phyloP scores from a whole-genome alignment of 768 basidiomycete genomes.

The Lanmaoa rubissima region DNA sequence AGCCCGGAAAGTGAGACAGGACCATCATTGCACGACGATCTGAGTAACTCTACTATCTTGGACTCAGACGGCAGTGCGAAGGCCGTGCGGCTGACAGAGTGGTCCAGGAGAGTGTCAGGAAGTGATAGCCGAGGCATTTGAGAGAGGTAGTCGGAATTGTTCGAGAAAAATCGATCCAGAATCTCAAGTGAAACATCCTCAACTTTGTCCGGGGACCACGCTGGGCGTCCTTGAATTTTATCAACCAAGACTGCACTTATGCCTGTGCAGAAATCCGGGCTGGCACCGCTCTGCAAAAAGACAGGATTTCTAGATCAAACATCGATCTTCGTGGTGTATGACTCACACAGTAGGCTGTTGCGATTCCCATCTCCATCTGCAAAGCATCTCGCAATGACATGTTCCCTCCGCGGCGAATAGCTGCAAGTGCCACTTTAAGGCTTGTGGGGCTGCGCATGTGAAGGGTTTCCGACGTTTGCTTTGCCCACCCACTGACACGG shows the following conservation, averaged over 20 bases:
- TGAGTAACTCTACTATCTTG: conserved; percentile 65
- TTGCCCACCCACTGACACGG: conserved; percentile 70
- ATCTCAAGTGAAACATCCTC: conserved; percentile 60
- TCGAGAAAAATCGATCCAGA: conserved; percentile 64
- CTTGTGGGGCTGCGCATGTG: conserved; percentile 85
- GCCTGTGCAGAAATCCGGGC: conserved; percentile 81
- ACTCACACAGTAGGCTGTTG: conserved; percentile 87
- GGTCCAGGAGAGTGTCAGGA: conserved; percentile 33
- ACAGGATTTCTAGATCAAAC: conserved; percentile 13
- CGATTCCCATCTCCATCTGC: conserved; percentile 85
- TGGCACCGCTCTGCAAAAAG: conserved; percentile 60
- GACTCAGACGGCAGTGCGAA: conserved; percentile 76
- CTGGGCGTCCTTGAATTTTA: conserved; percentile 51
- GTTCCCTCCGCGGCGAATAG: conserved; percentile 67
- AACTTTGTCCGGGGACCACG: conserved; percentile 69
- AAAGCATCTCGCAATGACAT: conserved; percentile 65
- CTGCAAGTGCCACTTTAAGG: conserved; percentile 82
- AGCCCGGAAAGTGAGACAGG: conserved; percentile 27
- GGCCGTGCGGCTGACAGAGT: conserved; percentile 31
- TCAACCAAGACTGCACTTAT: conserved; percentile 66
- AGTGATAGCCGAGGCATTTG: conserved; percentile 45
- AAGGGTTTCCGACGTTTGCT: conserved; percentile 59
- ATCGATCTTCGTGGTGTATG: conserved; percentile 7
- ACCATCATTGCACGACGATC: conserved; percentile 38
- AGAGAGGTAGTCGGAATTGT: conserved; percentile 46